Base-by-base conservation (phyloP, 2,329 filamentous ascomycete species). In the Aspergillus floridensis region DNA sequence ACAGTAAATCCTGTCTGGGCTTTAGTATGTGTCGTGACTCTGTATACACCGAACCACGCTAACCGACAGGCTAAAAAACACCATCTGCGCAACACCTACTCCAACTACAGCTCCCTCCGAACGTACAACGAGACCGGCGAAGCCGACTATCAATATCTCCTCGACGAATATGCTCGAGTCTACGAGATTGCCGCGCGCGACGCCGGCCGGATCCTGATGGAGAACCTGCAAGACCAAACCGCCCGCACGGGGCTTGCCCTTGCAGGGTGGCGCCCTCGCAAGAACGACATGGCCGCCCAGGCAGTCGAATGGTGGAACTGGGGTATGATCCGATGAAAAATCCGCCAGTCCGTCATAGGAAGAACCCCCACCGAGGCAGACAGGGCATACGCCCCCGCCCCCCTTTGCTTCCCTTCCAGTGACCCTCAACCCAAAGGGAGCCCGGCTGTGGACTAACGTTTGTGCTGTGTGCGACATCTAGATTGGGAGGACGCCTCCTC, bases 201-300 rank as follows among this genome's bases (percentile, higher is more conserved):
- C 48, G 84, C 87, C 7, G 86, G 87, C 1, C 76, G 76, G 1
- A 79, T 87, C n/a, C 73, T 88, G 12, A 77, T 72, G 0, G 73
- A 86, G 1, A 88, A 88, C 62, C 70, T 86, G 8, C 86, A 88
- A 63, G 87, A 90, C 66, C 77, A 80, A 10, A 87, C 81, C 38
- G 78, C 80, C n/a, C 82, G 87, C 24, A 80, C 83, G 0, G 88
- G 83, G 0, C 72, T 89, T 7, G 80, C 79, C 10, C 68, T 87
- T n/a, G 81, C 81, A 0, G 86, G 83, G 1, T 90, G 87, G 86
- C 84, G 83, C 55, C 85, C 86, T 0, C 80, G 78, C 56, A 78
- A 78, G 56, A 49, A 71, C 47, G 78, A 87, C 54, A 82, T 83
- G 75, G 75, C 80, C 14, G 80, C 79, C 2, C 83, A 86, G 58